Conservation (phyloP, 1,284 basidiomycete species). For the Leccinum fallax region DNA sequence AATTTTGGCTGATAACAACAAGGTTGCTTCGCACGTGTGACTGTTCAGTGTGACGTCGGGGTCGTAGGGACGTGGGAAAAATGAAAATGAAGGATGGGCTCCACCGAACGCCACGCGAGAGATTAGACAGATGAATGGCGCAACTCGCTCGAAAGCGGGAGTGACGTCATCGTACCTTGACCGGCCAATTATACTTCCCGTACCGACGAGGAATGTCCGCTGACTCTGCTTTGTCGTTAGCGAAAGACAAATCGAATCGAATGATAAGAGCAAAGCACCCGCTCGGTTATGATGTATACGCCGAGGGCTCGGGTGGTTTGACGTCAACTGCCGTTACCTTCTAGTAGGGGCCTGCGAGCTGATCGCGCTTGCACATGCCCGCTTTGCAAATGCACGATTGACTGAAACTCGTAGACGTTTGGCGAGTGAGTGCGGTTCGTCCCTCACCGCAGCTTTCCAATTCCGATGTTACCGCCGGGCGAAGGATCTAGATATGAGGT, state of each 20-base stretch:
- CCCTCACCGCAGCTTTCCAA: background rate
- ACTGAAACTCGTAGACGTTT: background rate
- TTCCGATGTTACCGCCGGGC: background rate
- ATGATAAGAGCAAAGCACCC: background rate
- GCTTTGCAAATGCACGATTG: background rate
- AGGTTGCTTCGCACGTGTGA: background rate
- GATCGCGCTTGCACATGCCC: background rate
- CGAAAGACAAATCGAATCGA: background rate
- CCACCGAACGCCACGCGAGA: background rate
- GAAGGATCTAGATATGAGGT: slow-evolving; percentile 4
- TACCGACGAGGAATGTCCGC: background rate
- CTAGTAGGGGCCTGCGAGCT: background rate
- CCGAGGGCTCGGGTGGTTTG: background rate
- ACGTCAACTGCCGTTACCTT: background rate
- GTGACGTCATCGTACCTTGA: background rate
- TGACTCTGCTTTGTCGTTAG: background rate
- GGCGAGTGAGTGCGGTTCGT: background rate
- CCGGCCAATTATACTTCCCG: background rate
- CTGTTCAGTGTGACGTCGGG: background rate
- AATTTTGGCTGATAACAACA: background rate
- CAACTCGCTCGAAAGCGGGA: background rate
- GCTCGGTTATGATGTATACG: background rate
- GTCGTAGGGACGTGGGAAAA: background rate
- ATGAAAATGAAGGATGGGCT: background rate
- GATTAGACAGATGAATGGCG: background rate